Evolutionary conservation across 345 rosid species (phyloP), one percentile per base, ranked within the genome.

Genomic region (Arabis hirsuta): DNA sequence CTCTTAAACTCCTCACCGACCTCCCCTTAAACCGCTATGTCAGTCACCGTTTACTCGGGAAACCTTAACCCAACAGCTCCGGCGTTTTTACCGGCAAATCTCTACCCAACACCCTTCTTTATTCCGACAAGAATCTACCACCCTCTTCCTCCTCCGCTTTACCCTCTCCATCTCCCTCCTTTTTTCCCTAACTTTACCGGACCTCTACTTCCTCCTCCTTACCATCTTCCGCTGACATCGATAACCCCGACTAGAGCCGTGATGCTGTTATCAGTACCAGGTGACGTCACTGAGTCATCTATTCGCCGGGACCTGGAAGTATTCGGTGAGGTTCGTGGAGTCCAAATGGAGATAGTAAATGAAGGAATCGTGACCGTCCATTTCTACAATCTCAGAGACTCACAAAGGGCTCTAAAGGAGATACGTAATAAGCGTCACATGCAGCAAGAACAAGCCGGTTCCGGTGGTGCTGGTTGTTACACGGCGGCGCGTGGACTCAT

Each of bases 291-390:
- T 67, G 97, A 89, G 86, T 36, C 88, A 31, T 36, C 56, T 56
- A 44, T 95, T 67, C 79, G 88, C 72, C 78, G 80, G 44, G 99
- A 91, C 67, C 55, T 95, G 77, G 96, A 87, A 78, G 83, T 73
- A 5, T 91, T 84, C 67, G 99, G 99, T 2, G 93, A 85, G 44
- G 89, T 95, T 2, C 85, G 97, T 46, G 93, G 96, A 44, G 87
- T 95, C 9, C 85, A 86, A 82, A 91, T 95, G 97, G 99, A 95
- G 67, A 85, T 92, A 41, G 79, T 81, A 2, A 5, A 67, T 0
- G 93, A 91, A 12, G 99, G 96, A 39, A 75, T 85, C 77, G 92
- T 88, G 78, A 88, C 88, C 62, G 96, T 95, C 27, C 87, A 91
- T 67, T 95, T 95, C 82, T 95, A 87, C 73, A 86, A 95, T 64